Conservation (phyloP, 345 rosid genomes). For the Sisymbrium irio region DNA sequence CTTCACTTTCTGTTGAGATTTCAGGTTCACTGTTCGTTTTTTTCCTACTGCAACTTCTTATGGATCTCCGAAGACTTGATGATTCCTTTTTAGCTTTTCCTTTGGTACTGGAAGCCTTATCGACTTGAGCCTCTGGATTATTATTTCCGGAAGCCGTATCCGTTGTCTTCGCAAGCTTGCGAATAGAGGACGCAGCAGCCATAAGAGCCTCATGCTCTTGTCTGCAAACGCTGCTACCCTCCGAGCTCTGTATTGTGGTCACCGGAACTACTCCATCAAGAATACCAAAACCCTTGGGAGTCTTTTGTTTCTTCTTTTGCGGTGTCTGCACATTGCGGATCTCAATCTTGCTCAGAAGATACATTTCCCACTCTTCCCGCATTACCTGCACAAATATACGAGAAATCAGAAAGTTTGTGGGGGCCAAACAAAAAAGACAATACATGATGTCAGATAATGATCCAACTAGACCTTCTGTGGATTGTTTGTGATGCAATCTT, state of each 20-base stretch:
- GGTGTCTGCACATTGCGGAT: slow-evolving; percentile 60
- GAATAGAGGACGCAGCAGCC: slow-evolving; percentile 76
- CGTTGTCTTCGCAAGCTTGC: slow-evolving; percentile 41
- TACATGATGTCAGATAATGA: neutral
- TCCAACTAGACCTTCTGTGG: slow-evolving; percentile 59
- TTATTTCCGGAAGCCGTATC: slow-evolving; percentile 39
- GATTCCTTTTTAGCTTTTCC: slow-evolving; percentile 49
- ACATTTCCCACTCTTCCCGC: slow-evolving; percentile 93
- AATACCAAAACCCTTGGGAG: slow-evolving; percentile 89
- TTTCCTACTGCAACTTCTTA: slow-evolving; percentile 35
- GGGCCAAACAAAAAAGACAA: neutral
- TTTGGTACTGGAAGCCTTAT: slow-evolving; percentile 37
- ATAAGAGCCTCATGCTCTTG: slow-evolving; percentile 71
- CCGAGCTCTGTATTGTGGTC: slow-evolving; percentile 55
- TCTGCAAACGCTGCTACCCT: slow-evolving; percentile 67
- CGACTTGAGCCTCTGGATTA: slow-evolving; percentile 41
- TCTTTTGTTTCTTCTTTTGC: slow-evolving; percentile 70
- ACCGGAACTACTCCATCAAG: slow-evolving; percentile 85
- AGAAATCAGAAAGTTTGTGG: neutral
- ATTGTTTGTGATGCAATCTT: slow-evolving; percentile 71
- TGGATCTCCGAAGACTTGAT: slow-evolving; percentile 25
- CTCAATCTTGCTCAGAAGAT: slow-evolving; percentile 82
- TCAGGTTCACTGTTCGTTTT: slow-evolving; percentile 35
- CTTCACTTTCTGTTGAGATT: slow-evolving; percentile 38
- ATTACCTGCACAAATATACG: slow-evolving; percentile 55